A percentile compares a stretch with the other conserved stretches of the same genome.
phyloP scores from a whole-genome alignment of 345 rosid genomes.

The Corchorus olitorius region DNA sequence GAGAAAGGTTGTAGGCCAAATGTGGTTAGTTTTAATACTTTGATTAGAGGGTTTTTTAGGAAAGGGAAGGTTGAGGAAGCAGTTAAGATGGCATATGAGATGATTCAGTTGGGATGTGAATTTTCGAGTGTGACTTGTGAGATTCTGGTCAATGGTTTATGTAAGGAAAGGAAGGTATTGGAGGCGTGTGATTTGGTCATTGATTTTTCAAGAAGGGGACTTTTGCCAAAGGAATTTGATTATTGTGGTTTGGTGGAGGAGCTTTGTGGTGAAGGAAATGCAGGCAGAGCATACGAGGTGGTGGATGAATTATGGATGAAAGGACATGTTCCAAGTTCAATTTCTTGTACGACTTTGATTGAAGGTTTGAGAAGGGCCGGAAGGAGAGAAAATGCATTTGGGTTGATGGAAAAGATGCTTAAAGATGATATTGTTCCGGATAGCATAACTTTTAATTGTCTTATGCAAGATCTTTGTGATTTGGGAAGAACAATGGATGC shows the following conservation, averaged over 20 bases:
- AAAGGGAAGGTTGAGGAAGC: constrained; percentile 65
- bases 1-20: constrained; percentile 72
- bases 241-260: constrained; percentile 53
- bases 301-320: constrained; percentile 61
- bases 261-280: constrained; percentile 52
- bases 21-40: constrained; percentile 80
- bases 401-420: constrained; percentile 69
- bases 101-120: constrained; percentile 63
- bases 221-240: constrained; percentile 64
- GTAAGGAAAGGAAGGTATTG: constrained; percentile 45
- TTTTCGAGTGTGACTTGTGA: constrained; percentile 78
- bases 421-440: constrained; percentile 60
- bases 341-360: constrained; percentile 70
- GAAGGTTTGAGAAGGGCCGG: constrained; percentile 77
- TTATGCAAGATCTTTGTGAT: constrained; percentile 71
- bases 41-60: constrained; percentile 71
- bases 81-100: constrained; percentile 73
- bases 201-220: constrained; percentile 57
- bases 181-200: constrained; percentile 66
- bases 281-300: constrained; percentile 54
- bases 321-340: constrained; percentile 61
- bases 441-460: constrained; percentile 73
- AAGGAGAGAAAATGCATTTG: constrained; percentile 48
- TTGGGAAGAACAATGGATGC: constrained; percentile 56
- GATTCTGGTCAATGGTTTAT: constrained; percentile 77